These are phyloP conservation scores for Aspergillus ochraceus DNA, from an alignment of 2,329 filamentous ascomycete genomes.

Conservation along the genomic window DNA sequence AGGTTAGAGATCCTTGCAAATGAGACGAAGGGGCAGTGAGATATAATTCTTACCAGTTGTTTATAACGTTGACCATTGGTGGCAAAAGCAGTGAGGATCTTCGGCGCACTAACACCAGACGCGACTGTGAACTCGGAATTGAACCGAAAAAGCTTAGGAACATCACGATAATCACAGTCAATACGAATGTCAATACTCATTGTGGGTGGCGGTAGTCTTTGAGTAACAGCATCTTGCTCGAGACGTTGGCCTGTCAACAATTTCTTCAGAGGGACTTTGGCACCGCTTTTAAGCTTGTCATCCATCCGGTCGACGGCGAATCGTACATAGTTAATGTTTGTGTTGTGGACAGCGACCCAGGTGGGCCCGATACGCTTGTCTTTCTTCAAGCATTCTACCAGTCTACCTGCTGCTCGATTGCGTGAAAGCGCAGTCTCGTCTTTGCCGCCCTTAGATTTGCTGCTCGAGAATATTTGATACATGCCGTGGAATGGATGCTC, in stretches of 20 bases:
- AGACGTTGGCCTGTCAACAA: constrained; percentile 64
- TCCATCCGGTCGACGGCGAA: constrained; percentile 52
- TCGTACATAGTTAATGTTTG: constrained; percentile 64
- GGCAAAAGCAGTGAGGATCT: constrained; percentile 81
- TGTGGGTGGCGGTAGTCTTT: constrained; percentile 81
- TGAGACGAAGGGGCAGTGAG: not conserved
- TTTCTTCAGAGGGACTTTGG: constrained; percentile 64
- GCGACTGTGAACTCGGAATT: constrained; percentile 79
- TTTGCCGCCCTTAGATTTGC: constrained; percentile 64
- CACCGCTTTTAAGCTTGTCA: constrained; percentile 65
- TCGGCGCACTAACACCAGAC: constrained; percentile 86
- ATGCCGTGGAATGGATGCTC: constrained; percentile 97
- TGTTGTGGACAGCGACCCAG: constrained; percentile 72
- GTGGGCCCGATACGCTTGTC: constrained; percentile 54
- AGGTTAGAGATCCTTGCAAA: not conserved
- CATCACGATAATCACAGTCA: constrained; percentile 70
- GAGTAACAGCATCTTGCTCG: constrained; percentile 61
- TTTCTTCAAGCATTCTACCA: constrained; percentile 62
- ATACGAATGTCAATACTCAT: constrained; percentile 76
- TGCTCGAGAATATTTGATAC: constrained; percentile 91
- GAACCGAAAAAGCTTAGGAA: constrained; percentile 74
- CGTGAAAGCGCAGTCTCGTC: constrained; percentile 75
- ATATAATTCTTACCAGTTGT: constrained; percentile 63
- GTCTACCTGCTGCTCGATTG: constrained; percentile 67
- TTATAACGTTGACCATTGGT: constrained; percentile 79